These are phyloP conservation scores for Orbilia oligospora DNA, from an alignment of 2,329 filamentous ascomycete species.

Conservation along the genomic window DNA sequence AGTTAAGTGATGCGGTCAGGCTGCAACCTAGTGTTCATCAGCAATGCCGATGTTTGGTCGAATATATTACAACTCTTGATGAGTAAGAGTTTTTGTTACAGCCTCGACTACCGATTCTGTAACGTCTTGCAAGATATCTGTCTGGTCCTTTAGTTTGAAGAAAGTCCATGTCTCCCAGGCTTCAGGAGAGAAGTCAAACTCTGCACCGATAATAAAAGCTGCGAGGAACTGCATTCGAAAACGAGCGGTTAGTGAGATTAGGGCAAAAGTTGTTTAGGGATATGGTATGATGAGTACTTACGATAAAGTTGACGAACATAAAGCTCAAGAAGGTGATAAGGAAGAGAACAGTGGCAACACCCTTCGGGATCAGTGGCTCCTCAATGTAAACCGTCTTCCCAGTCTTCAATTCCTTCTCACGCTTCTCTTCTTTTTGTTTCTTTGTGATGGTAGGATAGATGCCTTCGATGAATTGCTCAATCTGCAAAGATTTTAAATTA, in stretches of 20 bases:
- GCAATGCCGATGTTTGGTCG: background rate
- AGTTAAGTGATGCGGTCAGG: background rate
- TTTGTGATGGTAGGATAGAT: constrained; percentile 80
- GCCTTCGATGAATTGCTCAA: constrained; percentile 94
- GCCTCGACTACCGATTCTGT: constrained; percentile 33
- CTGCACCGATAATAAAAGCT: constrained; percentile 46
- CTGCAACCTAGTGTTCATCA: background rate
- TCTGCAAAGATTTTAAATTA: constrained; percentile 70
- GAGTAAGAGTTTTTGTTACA: constrained; percentile 36
- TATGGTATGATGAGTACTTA: constrained; percentile 13
- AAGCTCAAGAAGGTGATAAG: constrained; percentile 65
- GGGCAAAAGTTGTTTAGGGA: background rate
- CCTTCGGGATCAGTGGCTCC: constrained; percentile 73
- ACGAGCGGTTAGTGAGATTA: constrained; percentile 4
- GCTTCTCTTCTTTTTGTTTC: constrained; percentile 66
- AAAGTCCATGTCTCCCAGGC: constrained; percentile 35
- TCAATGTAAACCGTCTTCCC: constrained; percentile 65
- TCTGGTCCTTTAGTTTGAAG: constrained; percentile 34
- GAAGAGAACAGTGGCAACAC: constrained; percentile 81
- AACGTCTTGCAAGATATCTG: background rate
- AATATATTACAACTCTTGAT: constrained; percentile 34
- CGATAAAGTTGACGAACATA: constrained; percentile 41
- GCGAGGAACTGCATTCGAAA: constrained; percentile 35
- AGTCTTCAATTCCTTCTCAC: constrained; percentile 68
- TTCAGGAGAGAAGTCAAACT: constrained; percentile 44